phyloP scores from a whole-genome alignment of 805 yeast genomes.

The Blastobotrys americana region DNA sequence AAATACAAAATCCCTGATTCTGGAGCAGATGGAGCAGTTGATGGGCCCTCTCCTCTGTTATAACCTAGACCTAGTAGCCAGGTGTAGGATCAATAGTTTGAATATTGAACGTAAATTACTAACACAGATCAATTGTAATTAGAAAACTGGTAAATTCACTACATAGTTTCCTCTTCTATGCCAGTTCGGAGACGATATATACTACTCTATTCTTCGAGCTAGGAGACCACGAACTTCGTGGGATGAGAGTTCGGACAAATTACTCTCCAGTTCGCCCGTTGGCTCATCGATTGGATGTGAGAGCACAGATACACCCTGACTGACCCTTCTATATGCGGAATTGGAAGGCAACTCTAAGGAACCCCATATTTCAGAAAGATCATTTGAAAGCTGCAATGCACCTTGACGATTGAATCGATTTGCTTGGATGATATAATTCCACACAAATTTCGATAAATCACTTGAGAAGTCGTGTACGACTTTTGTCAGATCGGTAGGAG shows the following conservation, averaged over 20 bases:
- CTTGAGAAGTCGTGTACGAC: constrained; percentile 25
- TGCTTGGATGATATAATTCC: constrained; percentile 34
- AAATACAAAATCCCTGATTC: background rate
- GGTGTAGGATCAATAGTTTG: no score
- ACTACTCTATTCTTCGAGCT: background rate
- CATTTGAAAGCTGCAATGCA: constrained; percentile 31
- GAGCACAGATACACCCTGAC: constrained; percentile 9
- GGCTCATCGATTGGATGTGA: constrained; percentile 4
- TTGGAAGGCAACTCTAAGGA: constrained; percentile 13
- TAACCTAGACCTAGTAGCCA: background rate
- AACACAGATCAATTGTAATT: no score
- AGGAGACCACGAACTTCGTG: background rate
- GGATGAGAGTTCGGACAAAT: background rate
- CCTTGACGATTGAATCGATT: constrained; percentile 33
- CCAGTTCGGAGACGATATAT: no score
- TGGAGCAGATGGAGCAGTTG: background rate
- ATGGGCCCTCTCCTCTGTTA: background rate
- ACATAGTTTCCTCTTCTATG: no score
- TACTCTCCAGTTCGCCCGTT: background rate
- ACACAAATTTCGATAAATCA: constrained; percentile 33
- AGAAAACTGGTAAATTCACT: no score
- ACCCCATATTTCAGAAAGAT: constrained; percentile 30
- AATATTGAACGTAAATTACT: no score
- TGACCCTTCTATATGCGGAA: constrained; percentile 4
- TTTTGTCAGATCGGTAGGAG: constrained; percentile 27